Percentiles rank a stretch among this genome's conserved stretches.
phyloP scores from a whole-genome alignment of 495 filamentous ascomycete species.

The Xylaria intraflava region DNA sequence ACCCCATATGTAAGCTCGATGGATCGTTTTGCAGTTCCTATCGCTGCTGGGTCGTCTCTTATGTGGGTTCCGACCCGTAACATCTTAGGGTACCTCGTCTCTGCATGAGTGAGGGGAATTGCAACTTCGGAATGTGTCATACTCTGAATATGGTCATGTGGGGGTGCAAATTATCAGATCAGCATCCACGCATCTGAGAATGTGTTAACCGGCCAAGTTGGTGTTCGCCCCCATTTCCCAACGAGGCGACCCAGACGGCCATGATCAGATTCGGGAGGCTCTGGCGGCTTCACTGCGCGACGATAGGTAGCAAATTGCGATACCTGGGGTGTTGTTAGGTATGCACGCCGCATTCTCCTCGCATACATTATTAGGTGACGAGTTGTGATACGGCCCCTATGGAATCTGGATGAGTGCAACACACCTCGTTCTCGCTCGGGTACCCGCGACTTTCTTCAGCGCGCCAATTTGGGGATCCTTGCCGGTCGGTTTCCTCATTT shows the following conservation, averaged over 20 bases:
- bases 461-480: neutral
- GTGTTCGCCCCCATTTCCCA: neutral
- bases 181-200: neutral
- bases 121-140: neutral
- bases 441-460: neutral
- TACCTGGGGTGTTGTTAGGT: too few species aligned
- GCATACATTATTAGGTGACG: too few species aligned
- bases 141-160: constrained; percentile 1
- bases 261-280: too few species aligned
- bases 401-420: neutral
- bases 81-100: neutral
- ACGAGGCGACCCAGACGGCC: neutral
- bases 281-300: too few species aligned
- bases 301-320: too few species aligned
- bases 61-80: neutral
- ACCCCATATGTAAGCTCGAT: too few species aligned
- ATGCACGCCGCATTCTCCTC: neutral
- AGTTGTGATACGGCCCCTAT: neutral
- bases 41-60: too few species aligned
- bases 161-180: neutral
- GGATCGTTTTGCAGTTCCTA: too few species aligned
- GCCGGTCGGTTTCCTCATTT: neutral
- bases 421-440: neutral
- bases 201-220: neutral
- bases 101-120: neutral